phyloP scores from a whole-genome alignment of 768 basidiomycete genomes.

The Phylloporus scabripes region DNA sequence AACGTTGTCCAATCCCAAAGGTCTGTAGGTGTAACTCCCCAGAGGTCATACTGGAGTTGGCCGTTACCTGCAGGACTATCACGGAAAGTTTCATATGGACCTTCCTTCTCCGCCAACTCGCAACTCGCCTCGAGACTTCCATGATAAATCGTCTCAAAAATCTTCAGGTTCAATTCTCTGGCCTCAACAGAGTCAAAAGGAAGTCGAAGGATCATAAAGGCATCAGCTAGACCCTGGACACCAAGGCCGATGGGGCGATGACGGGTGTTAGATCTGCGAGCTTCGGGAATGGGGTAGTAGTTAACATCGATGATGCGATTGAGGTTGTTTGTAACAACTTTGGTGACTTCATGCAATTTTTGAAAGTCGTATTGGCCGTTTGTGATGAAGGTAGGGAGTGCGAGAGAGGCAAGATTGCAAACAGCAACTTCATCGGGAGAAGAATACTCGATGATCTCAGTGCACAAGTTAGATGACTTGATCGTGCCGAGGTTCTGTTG shows the following conservation, averaged over 20 bases:
- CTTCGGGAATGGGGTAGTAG: conserved; percentile 92
- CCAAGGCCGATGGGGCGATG: conserved; percentile 97
- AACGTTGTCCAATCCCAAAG: conserved; percentile 93
- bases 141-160: conserved; percentile 99
- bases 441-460: conserved; percentile 98
- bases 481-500: conserved; percentile 98
- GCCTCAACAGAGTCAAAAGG: conserved; percentile 91
- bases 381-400: conserved; percentile 86
- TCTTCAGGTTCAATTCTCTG: conserved; percentile 84
- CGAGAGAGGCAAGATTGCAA: conserved; percentile 96
- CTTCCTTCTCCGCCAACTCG: conserved; percentile 75
- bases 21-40: conserved; percentile 84
- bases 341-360: conserved; percentile 89
- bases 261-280: conserved; percentile 90
- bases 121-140: conserved; percentile 86
- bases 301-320: conserved; percentile 94
- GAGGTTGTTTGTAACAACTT: conserved; percentile 89
- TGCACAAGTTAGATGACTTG: conserved; percentile 98
- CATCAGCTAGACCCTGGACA: conserved; percentile 95
- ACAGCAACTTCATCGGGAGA: conserved; percentile 96
- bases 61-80: conserved; percentile 90
- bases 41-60: conserved; percentile 89
- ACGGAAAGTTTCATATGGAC: conserved; percentile 82
- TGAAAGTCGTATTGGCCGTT: conserved; percentile 88
- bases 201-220: conserved; percentile 96